Base-by-base conservation (phyloP, 1,284 basidiomycete species). In the Omphalotus olearius region DNA sequence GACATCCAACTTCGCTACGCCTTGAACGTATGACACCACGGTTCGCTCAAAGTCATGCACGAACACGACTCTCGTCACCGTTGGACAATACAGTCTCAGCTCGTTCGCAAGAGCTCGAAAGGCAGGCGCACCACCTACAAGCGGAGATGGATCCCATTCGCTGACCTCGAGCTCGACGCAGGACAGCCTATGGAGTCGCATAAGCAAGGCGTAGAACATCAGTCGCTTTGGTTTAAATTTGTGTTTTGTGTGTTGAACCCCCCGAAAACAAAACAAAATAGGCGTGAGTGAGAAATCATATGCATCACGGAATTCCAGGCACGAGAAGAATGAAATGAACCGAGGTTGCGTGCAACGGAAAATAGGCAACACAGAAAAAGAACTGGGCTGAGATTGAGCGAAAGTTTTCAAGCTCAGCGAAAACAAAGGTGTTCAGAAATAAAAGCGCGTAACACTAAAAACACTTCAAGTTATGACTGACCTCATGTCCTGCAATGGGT, bases 81-180 rank as follows among this genome's bases (percentile, higher is more conserved):
- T 70, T 3, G 77, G 74, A 55, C 74, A 78, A 58, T 85, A 85
- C 11, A 85, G 62, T 26, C 76, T 73, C 44, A 85, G 62, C 63
- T 85, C 83, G 50, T 71, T 73, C 3, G 75, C 74, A 6, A 85
- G 65, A 2, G 80, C 79, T 11, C 80, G 75, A 44, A 82, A 64
- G 1, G 82, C 82, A 10, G 72, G 65, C 71, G 69, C 40, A 74
- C 68, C 16, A 69, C 64, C 25, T 23, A 11, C 47, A 10, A 47
- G n/a, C 6, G 80, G 83, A 3, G 76, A 63, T 5, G 83, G 83
- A 4, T 74, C 72, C 83, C 83, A 86, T 43, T 78, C 75, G 13
- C 78, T 77, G 18, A 85, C 70, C 37, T 85, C 83, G 13, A 85
- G 66, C 56, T 85, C 83, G 39, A 82, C 59, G 54, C 77, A 80